Evolutionary conservation across 495 filamentous ascomycete genomes (phyloP), one percentile per base, ranked within the genome.

Genomic region (Barbatosphaeria neglecta): DNA sequence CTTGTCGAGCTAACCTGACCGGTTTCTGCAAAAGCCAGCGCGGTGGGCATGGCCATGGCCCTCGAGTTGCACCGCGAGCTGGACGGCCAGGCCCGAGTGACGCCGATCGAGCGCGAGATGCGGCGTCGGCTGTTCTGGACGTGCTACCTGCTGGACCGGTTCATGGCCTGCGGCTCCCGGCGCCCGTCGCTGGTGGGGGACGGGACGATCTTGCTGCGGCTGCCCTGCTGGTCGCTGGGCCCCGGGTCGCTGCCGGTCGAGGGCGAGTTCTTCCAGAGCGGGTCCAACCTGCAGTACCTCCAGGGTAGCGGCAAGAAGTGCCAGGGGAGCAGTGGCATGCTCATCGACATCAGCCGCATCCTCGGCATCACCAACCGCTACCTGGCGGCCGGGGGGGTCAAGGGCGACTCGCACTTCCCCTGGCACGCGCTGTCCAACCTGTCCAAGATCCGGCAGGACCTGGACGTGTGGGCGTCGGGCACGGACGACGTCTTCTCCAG

Each of bases 401-500:
- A 89, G 59, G 85, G 84, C 39, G 87, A 93, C 56, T 87, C 84
- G 0, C 85, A 90, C 55, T 90, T 90, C 52, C 86, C 86, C 15
- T 93, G 87, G 87, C 86, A 93, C 58, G 76, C 86, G 4, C 71
- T 86, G 19, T 90, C 86, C 7, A 89, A 82, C 52, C 70, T 90
- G 0, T 90, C 86, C 39, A 87, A 88, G 53, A 90, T 93, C 49
- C 76, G 86, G 37, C 83, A 88, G 46, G 85, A 90, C 50, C 68
- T 93, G 13, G 86, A 93, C 53, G 70, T 84, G 38, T 93, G 87
- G 87, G 83, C 83, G 7, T 83, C 85, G 5, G 84, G 82, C 17
- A 86, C 84, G 6, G 80, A 86, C 46, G 83, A 87, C 52, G 77
- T 85, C 8, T 89, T 90, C 61, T 76, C 82, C 0, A 82, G 82